These are phyloP conservation scores for Ocimum tenuiflorum DNA, from an alignment of 257 asterid species.

Conservation along the genomic window DNA sequence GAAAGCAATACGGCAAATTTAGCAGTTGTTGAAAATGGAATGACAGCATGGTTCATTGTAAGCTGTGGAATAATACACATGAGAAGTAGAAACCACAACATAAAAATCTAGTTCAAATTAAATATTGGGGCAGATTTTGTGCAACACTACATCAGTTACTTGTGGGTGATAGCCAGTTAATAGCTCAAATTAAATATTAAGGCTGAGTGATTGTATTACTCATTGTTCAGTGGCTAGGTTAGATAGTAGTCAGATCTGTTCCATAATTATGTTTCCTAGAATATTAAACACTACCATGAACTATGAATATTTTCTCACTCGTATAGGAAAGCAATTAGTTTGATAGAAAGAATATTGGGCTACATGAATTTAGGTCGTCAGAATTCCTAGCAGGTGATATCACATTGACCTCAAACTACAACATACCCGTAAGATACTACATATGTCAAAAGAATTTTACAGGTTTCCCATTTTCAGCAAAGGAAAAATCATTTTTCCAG, in stretches of 20 bases:
- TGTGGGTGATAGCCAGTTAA: background rate
- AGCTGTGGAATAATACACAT: conserved; percentile 1
- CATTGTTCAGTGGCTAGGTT: background rate
- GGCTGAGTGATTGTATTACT: background rate
- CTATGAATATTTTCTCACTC: background rate
- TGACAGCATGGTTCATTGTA: conserved; percentile 2
- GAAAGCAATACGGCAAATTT: conserved; percentile 19
- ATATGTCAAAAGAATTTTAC: background rate
- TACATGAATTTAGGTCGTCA: background rate
- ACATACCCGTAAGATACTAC: background rate
- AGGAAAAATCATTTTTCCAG: background rate
- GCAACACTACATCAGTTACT: conserved; percentile 7
- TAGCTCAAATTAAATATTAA: background rate
- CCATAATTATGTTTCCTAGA: background rate
- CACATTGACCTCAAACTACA: conserved; percentile 2
- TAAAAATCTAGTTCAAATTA: background rate
- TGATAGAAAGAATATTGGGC: background rate
- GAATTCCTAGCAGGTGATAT: background rate
- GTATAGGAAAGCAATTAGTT: background rate
- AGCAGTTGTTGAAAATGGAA: conserved; percentile 10
- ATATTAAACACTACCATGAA: background rate
- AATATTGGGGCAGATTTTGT: background rate
- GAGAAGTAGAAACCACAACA: background rate
- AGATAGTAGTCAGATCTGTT: conserved; percentile 6
- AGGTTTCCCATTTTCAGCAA: conserved; percentile 8